These are phyloP conservation scores for Tolypocladium paradoxum DNA, from an alignment of 2,329 filamentous ascomycete genomes.

Conservation along the genomic window DNA sequence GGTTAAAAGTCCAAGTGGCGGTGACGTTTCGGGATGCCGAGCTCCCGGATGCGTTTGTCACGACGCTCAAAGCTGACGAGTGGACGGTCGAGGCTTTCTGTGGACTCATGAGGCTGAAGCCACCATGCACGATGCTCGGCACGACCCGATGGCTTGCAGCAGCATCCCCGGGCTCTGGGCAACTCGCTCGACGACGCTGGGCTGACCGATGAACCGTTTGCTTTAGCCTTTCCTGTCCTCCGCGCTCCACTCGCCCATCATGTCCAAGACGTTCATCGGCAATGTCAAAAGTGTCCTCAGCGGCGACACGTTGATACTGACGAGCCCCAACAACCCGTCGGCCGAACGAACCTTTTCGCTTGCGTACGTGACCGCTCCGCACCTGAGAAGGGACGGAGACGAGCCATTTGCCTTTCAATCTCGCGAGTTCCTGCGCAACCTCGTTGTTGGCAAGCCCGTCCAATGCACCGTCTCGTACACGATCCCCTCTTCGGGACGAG, in stretches of 20 bases:
- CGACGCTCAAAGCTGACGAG: background rate
- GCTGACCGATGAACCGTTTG: slow-evolving; percentile 5
- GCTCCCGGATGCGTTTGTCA: background rate
- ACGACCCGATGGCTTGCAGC: background rate
- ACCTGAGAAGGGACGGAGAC: slow-evolving; percentile 78
- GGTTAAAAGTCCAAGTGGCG: background rate
- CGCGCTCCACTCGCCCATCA: slow-evolving; percentile 19
- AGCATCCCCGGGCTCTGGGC: background rate
- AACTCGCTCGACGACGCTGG: slow-evolving; percentile 4
- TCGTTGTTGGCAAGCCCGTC: slow-evolving; percentile 76
- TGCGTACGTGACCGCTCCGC: slow-evolving; percentile 83
- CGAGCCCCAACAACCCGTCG: slow-evolving; percentile 68
- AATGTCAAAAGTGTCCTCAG: slow-evolving; percentile 91
- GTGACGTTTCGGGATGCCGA: background rate
- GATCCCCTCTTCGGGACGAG: slow-evolving; percentile 72
- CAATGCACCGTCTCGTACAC: slow-evolving; percentile 81
- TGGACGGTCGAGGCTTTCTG: background rate
- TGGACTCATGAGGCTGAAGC: background rate
- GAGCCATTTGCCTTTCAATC: slow-evolving; percentile 91
- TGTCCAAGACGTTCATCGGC: slow-evolving; percentile 48
- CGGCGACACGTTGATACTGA: slow-evolving; percentile 81
- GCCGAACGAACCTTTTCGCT: slow-evolving; percentile 82
- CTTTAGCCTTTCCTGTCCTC: slow-evolving; percentile 2
- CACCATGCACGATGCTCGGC: background rate
- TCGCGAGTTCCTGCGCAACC: slow-evolving; percentile 78